phyloP scores from a whole-genome alignment of 345 rosid genomes.

The Arabidopsis suecica region DNA sequence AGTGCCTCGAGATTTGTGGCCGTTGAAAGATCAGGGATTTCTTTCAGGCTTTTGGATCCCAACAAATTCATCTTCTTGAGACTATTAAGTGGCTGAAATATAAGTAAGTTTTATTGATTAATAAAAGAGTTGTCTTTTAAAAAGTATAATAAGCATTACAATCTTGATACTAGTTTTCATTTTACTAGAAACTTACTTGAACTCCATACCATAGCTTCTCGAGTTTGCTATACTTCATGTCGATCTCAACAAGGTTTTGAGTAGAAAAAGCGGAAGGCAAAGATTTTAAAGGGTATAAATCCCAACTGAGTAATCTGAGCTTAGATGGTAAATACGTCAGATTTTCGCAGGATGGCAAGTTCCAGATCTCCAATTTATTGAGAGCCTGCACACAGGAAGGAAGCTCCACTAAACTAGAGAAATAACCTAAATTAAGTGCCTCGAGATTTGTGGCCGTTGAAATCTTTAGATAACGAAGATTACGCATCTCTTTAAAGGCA shows the following conservation, averaged over 20 bases:
- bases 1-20: constrained; percentile 29
- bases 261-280: constrained; percentile 25
- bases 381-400: too few relatives aligned
- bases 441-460: too few relatives aligned
- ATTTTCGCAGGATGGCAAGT: too few relatives aligned
- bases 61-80: neutral
- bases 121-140: neutral
- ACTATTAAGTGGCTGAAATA: neutral
- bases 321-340: constrained; percentile 6
- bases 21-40: constrained; percentile 29
- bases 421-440: too few relatives aligned
- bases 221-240: neutral
- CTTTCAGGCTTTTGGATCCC: neutral
- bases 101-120: neutral
- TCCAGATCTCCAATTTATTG: too few relatives aligned
- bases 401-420: too few relatives aligned
- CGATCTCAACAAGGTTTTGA: constrained; percentile 21
- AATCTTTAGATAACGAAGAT: constrained; percentile 34
- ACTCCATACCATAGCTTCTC: constrained; percentile 30
- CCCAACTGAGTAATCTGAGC: constrained; percentile 17
- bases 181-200: neutral
- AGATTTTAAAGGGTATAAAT: neutral
- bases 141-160: neutral
- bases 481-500: constrained; percentile 22
- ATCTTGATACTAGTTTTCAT: neutral